phyloP scores from a whole-genome alignment of 148 eudicot species.

The Mesembryanthemum crystallinum region DNA sequence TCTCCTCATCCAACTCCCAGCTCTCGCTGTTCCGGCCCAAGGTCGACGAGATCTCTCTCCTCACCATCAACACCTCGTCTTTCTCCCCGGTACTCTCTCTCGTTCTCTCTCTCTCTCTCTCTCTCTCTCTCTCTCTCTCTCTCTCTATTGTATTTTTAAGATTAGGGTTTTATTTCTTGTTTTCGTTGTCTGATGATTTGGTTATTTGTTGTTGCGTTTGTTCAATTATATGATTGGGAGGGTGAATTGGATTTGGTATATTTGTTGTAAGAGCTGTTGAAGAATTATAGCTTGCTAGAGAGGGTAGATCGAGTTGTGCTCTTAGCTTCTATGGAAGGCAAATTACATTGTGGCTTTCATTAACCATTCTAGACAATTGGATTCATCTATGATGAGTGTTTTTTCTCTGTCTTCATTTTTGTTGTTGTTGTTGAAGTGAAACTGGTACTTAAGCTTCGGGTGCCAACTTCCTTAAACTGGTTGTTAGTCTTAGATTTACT shows the following conservation, averaged over 20 bases:
- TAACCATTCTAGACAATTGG: background rate
- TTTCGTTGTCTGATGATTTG: background rate
- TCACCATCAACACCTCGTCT: conserved; percentile 53
- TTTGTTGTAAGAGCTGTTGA: background rate
- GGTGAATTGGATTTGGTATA: background rate
- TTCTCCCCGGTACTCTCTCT: conserved; percentile 47
- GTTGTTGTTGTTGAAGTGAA: too few relatives aligned
- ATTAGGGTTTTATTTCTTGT: conserved; percentile 12
- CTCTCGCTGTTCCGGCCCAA: conserved; percentile 67
- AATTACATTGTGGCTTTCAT: too few relatives aligned
- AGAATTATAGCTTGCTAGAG: too few relatives aligned
- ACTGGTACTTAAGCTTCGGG: too few relatives aligned
- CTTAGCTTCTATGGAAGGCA: background rate
- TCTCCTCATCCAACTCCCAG: conserved; percentile 42
- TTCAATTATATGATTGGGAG: background rate
- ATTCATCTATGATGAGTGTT: background rate
- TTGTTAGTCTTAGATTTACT: background rate
- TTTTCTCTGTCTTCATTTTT: too few relatives aligned
- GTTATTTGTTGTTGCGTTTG: conserved; percentile 4
- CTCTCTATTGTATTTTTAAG: background rate
- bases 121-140: conserved; percentile 20
- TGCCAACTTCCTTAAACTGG: too few relatives aligned
- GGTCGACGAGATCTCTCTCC: conserved; percentile 76
- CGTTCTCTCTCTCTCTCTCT: conserved; percentile 13
- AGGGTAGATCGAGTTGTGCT: background rate